Base-by-base conservation (phyloP, 2,329 filamentous ascomycete genomes). In the Cercospora sesami region DNA sequence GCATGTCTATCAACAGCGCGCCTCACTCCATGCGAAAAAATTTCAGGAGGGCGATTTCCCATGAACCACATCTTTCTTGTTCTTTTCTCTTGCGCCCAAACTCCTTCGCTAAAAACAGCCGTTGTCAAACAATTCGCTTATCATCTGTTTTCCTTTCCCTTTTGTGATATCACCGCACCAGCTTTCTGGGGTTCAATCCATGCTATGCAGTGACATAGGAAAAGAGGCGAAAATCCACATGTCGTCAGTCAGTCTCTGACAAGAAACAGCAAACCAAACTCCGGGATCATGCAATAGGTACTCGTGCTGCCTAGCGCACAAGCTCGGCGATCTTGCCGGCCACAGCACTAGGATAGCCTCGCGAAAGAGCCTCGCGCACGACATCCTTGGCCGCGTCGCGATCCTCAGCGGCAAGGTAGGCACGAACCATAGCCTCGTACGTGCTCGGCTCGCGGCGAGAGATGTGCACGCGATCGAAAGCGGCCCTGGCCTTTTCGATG, bases 351-450 rank as follows among this genome's bases (percentile, higher is more conserved):
- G 95, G 95, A 77, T 98, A 99, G 45, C 94, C 94, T 66, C 95
- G 88, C 58, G 89, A 89, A 39, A 97, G 85, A 87, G 97, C 97
- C 84, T 99, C 95, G 65, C 90, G 86, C 26, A 97, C 94, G 14
- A 97, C 90, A 10, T 77, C 81, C 81, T 93, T 89, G 45, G 95
- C 95, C 67, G 87, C 85, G 60, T 89, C 86, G 36, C 92, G 89
- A 78, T 96, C 89, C 77, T 96, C 92, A 3, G 91, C 90, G 10
- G 93, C 89, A 64, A 99, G 87, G 81, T 90, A 97, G 0, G 95
- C 95, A 57, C 95, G 87, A 5, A 94, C 97, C 95, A 99, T 99
- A 48, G 94, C 94, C 82, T 99, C 95, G 79, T 99, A 99, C 4
- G 95, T 99, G 83, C 93, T 97, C 3, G 95, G 95, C 83, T 99